Conservation (phyloP, 805 yeast species). For the Teunomyces gatunensis region DNA sequence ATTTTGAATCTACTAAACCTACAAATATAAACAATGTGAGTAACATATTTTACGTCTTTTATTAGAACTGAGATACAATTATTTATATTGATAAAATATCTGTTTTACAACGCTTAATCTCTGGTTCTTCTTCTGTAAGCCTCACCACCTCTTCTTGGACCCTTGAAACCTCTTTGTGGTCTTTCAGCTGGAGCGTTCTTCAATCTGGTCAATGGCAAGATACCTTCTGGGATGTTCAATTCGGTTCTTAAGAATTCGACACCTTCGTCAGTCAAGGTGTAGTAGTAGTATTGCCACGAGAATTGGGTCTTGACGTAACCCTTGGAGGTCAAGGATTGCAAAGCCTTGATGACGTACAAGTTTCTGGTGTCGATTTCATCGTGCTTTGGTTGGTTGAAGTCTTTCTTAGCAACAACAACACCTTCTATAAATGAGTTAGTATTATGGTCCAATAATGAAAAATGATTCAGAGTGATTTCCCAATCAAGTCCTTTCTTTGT, state of each 20-base stretch:
- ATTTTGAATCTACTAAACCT: not conserved
- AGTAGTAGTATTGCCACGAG: slow-evolving; percentile 99
- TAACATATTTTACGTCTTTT: slow-evolving; percentile 1
- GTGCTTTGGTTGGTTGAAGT: slow-evolving; percentile 95
- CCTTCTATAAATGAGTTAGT: slow-evolving; percentile 73
- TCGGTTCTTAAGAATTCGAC: slow-evolving; percentile 96
- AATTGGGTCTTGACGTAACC: slow-evolving; percentile 99
- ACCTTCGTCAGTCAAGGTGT: slow-evolving; percentile 99
- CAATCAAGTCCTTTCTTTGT: not conserved
- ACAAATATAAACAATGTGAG: not conserved
- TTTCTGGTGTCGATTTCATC: slow-evolving; percentile 97
- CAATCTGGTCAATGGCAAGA: slow-evolving; percentile 97
- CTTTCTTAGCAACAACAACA: slow-evolving; percentile 99
- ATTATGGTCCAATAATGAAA: slow-evolving; percentile 9
- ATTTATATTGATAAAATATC: slow-evolving; percentile 3
- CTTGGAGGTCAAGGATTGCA: slow-evolving; percentile 97
- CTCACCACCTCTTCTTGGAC: slow-evolving; percentile 40
- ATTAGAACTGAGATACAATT: slow-evolving; percentile 4
- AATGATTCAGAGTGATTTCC: not conserved
- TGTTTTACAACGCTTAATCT: slow-evolving; percentile 31
- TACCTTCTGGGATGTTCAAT: slow-evolving; percentile 97
- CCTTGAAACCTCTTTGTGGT: slow-evolving; percentile 48
- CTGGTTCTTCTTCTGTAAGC: slow-evolving; percentile 64
- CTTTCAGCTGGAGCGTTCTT: slow-evolving; percentile 88
- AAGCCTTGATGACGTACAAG: slow-evolving; percentile 97